Conservation (phyloP, 2,329 filamentous ascomycete species). For the Stagonosporopsis cucurbitacearum region DNA sequence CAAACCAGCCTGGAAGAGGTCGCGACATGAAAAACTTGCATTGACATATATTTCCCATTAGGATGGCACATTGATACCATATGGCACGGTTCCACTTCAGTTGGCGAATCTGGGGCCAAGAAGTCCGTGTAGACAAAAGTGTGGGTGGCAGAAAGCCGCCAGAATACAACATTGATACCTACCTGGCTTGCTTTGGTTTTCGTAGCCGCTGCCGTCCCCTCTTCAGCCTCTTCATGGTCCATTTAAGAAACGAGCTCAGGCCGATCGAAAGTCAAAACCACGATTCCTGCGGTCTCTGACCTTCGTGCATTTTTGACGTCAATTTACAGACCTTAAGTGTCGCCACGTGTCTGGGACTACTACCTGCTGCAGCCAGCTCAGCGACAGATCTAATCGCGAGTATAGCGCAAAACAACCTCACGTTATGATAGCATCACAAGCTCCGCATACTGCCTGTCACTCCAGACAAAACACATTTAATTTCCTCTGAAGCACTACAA, state of each 20-base stretch:
- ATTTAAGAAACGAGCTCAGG: neutral
- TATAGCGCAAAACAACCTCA: neutral
- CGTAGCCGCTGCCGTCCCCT: neutral
- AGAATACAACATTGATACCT: slow-evolving; percentile 7
- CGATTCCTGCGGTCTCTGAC: neutral
- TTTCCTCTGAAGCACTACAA: slow-evolving; percentile 31
- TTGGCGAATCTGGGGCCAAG: slow-evolving; percentile 13
- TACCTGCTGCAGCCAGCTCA: neutral
- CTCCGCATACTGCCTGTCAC: neutral
- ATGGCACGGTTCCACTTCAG: slow-evolving; percentile 9
- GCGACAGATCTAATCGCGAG: neutral
- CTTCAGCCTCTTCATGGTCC: neutral
- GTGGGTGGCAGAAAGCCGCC: slow-evolving; percentile 3
- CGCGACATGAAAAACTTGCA: slow-evolving; percentile 10
- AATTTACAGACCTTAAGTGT: neutral
- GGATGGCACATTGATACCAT: slow-evolving; percentile 39
- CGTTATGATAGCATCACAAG: neutral
- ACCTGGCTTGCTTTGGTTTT: neutral
- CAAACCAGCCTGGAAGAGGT: slow-evolving; percentile 9
- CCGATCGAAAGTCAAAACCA: neutral
- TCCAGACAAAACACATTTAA: neutral
- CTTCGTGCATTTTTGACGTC: neutral
- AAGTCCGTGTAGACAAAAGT: slow-evolving; percentile 23
- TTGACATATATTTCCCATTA: slow-evolving; percentile 32
- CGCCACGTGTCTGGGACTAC: neutral